phyloP scores from a whole-genome alignment of 805 yeast species.

The Saccharomycopsis sp. region DNA sequence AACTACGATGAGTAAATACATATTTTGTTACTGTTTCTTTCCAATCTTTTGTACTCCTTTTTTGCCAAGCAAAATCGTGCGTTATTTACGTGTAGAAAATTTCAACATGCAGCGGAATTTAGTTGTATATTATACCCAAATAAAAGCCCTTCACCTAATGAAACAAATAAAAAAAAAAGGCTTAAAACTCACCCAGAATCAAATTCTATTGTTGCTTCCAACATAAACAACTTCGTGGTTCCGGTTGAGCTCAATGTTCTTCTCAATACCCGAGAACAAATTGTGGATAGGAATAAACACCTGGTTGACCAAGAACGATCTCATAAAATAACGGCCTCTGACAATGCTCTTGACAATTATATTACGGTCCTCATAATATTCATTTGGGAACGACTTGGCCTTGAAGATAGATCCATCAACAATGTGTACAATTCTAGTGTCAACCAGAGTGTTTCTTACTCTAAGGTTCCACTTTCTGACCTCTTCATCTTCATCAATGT shows the following conservation, averaged over 20 bases:
- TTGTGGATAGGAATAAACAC: constrained; percentile 20
- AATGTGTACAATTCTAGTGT: constrained; percentile 26
- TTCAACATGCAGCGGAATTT: not conserved
- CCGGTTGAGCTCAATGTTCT: constrained; percentile 7
- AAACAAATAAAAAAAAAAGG: not conserved
- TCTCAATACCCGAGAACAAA: constrained; percentile 20
- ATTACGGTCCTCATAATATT: constrained; percentile 3
- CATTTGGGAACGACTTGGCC: constrained; percentile 8
- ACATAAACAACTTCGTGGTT: constrained; percentile 25
- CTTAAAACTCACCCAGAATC: not conserved
- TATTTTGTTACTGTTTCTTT: too few species aligned
- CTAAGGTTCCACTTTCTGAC: not conserved
- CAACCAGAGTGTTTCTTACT: constrained; percentile 3
- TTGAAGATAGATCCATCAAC: constrained; percentile 25
- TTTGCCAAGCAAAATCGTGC: not conserved
- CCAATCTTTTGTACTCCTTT: too few species aligned
- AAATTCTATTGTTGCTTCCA: constrained; percentile 22
- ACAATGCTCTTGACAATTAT: not conserved
- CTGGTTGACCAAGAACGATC: constrained; percentile 21
- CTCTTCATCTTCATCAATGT: not conserved
- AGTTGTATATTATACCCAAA: too few species aligned
- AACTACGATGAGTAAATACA: too few species aligned
- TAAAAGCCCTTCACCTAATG: too few species aligned
- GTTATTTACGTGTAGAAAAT: too few species aligned
- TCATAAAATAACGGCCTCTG: not conserved